These are phyloP conservation scores for Colletotrichum nymphaeae DNA, from an alignment of 2,329 filamentous ascomycete species.

Conservation along the genomic window DNA sequence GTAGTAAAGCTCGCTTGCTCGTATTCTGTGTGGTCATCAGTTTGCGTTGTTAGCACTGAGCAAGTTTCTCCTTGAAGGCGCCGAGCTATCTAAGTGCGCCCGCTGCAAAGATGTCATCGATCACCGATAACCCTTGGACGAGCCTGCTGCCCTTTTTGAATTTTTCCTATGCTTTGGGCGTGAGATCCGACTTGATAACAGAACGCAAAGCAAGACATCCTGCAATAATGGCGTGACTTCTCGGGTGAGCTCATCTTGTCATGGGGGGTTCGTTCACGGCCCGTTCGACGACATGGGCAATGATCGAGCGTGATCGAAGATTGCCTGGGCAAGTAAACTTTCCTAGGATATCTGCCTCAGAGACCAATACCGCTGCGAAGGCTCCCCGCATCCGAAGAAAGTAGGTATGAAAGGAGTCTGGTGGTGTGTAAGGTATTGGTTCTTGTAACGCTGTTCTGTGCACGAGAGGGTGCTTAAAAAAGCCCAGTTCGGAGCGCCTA, in stretches of 20 bases:
- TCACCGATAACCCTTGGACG: not conserved
- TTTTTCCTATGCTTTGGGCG: not conserved
- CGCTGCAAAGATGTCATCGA: not conserved
- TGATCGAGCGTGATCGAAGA: not conserved
- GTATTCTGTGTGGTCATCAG: not conserved
- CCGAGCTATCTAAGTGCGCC: conserved; percentile 1
- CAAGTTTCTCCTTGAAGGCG: not conserved
- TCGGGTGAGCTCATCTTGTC: conserved; percentile 3
- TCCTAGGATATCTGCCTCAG: not conserved
- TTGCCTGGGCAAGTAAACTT: conserved; percentile 12
- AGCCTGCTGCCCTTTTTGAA: not conserved
- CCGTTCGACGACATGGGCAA: not conserved
- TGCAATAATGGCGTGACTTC: conserved; percentile 17
- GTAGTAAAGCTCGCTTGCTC: not conserved
- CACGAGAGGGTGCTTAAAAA: not conserved
- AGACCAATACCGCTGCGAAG: not conserved
- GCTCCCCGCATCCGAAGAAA: conserved; percentile 19
- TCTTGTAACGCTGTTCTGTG: not conserved
- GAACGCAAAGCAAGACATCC: not conserved
- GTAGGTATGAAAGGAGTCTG: conserved; percentile 1
- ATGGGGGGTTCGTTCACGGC: conserved; percentile 10
- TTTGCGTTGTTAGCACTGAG: not conserved
- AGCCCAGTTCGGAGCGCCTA: conserved; percentile 9
- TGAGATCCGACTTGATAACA: not conserved
- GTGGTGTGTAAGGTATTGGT: not conserved